Percentiles rank a stretch among this genome's conserved stretches.
These are phyloP conservation scores for Pichia sp. DNA, from an alignment of 1,139 yeast species.

Conservation along the genomic window DNA sequence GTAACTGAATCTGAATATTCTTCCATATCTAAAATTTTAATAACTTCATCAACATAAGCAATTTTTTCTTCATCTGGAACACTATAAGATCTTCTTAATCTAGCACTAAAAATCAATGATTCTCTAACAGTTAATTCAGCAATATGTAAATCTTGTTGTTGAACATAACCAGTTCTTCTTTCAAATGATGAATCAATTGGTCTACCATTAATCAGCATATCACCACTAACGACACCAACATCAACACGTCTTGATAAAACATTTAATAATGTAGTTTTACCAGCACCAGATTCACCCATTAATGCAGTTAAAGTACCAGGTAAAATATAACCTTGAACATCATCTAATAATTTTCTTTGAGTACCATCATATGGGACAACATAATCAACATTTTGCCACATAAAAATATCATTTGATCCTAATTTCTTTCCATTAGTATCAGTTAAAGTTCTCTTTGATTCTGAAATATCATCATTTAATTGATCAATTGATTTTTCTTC, in stretches of 20 bases:
- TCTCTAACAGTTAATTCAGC: constrained; percentile 46
- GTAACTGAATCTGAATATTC: constrained; percentile 50
- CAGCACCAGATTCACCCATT: constrained; percentile 70
- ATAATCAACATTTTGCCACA: constrained; percentile 37
- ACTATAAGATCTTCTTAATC: constrained; percentile 41
- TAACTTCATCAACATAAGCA: constrained; percentile 44
- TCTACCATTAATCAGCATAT: constrained; percentile 44
- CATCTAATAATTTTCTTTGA: constrained; percentile 38
- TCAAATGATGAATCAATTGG: constrained; percentile 38
- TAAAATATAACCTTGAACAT: constrained; percentile 48
- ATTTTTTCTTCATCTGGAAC: constrained; percentile 41
- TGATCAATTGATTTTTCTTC: constrained; percentile 42
- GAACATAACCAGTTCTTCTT: constrained; percentile 51
- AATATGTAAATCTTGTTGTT: constrained; percentile 51
- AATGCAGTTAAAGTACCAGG: constrained; percentile 54
- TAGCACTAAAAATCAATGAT: constrained; percentile 46
- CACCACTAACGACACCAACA: constrained; percentile 46
- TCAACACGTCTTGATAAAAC: constrained; percentile 48
- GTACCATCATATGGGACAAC: constrained; percentile 37
- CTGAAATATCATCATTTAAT: constrained; percentile 7
- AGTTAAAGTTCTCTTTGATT: constrained; percentile 3
- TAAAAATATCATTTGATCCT: constrained; percentile 33
- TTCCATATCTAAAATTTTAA: constrained; percentile 42
- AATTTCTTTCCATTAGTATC: constrained; percentile 16
- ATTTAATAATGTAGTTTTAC: constrained; percentile 57